These are phyloP conservation scores for Thinopyrum elongatum DNA, from an alignment of 176 grass and related monocot species.

Conservation along the genomic window DNA sequence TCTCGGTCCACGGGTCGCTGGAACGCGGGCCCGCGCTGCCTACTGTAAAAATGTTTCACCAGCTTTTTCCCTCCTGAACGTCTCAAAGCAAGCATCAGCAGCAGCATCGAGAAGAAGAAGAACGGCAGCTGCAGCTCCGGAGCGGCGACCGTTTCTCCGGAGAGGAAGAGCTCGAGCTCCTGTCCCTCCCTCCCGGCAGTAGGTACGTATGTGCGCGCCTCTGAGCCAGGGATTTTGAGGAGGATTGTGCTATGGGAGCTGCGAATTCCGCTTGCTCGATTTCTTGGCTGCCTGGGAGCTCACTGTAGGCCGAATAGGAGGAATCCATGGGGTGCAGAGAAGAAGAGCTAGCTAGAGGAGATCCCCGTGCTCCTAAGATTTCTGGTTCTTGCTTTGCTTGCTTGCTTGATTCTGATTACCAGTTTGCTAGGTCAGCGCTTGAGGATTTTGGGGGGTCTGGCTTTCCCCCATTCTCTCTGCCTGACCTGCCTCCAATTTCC, in stretches of 20 bases:
- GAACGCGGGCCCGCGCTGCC: not conserved
- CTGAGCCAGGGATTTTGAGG: not conserved
- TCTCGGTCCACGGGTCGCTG: not conserved
- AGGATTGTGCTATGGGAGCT: not conserved
- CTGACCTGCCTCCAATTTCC: not conserved
- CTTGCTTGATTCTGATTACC: not conserved
- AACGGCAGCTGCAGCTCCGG: not conserved
- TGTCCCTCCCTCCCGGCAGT: not conserved
- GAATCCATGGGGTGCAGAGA: not conserved
- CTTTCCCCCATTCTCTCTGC: not conserved
- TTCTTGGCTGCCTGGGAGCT: not conserved
- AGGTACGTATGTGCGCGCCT: constrained; percentile 4
- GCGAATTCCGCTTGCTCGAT: not conserved
- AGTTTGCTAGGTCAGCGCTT: not conserved
- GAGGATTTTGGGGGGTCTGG: too few relatives aligned
- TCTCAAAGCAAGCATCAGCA: not conserved
- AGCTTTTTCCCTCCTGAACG: not conserved
- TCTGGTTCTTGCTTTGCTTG: not conserved
- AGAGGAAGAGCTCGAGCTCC: not conserved
- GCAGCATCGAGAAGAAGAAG: not conserved
- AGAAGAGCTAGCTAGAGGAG: not conserved
- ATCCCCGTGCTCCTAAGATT: not conserved
- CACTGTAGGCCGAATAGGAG: too few relatives aligned
- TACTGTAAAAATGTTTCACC: not conserved
- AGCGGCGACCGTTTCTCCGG: not conserved